A percentile compares a stretch with the other conserved stretches of the same genome.
Evolutionary conservation across 1,139 yeast genomes (phyloP).

Genomic region (Lodderomyces oxycetoniae): DNA sequence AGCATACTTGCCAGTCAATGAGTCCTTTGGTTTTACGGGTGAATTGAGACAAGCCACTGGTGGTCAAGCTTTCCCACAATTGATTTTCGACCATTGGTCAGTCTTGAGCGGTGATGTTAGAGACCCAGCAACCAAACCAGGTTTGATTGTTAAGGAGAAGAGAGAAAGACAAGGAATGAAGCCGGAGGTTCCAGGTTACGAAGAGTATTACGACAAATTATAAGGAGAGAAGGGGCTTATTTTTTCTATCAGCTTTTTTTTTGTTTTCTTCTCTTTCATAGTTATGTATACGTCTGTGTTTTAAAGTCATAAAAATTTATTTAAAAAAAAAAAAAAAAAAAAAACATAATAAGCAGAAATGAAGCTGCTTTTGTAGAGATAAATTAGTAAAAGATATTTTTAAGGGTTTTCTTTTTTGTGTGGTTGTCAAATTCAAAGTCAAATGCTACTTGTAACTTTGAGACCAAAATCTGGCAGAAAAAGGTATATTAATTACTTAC

Average conservation of each 20-base stretch:
- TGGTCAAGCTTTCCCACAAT: slow-evolving; percentile 99
- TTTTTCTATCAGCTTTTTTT: slow-evolving; percentile 1
- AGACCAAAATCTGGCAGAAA: too few relatives aligned
- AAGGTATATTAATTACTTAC: too few relatives aligned
- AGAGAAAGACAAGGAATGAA: slow-evolving; percentile 98
- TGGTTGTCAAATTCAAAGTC: too few relatives aligned
- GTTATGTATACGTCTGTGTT: not conserved
- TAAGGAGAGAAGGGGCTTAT: slow-evolving; percentile 38
- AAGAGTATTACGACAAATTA: slow-evolving; percentile 99
- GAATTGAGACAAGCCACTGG: slow-evolving; percentile 99
- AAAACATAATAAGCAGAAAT: not conserved
- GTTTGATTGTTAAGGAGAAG: slow-evolving; percentile 82
- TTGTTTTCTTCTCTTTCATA: not conserved
- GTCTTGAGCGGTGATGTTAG: slow-evolving; percentile 87
- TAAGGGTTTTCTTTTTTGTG: too few relatives aligned
- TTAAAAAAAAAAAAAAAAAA: too few relatives aligned
- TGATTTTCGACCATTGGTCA: slow-evolving; percentile 99
- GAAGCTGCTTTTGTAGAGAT: too few relatives aligned
- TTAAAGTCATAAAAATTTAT: too few relatives aligned
- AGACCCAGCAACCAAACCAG: slow-evolving; percentile 91
- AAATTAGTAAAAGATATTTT: too few relatives aligned
- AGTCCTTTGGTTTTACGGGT: slow-evolving; percentile 99
- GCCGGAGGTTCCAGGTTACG: slow-evolving; percentile 97
- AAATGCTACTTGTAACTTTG: too few relatives aligned
- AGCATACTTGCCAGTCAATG: slow-evolving; percentile 99